These are phyloP conservation scores for Lentinus tigrinus DNA, from an alignment of 768 basidiomycete genomes.

Conservation along the genomic window DNA sequence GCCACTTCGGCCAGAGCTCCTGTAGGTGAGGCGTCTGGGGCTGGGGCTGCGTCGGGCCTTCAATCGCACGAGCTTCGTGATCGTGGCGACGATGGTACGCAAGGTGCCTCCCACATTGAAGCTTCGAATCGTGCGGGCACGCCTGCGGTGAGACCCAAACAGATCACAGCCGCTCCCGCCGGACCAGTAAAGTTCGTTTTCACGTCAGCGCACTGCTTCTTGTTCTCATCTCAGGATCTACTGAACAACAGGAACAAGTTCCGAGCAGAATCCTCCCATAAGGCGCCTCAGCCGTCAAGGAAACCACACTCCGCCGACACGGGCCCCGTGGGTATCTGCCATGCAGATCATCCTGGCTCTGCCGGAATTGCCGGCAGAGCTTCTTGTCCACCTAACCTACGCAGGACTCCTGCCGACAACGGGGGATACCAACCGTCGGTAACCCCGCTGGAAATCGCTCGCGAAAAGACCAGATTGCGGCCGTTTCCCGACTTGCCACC, in stretches of 20 bases:
- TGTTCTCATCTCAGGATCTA: not conserved
- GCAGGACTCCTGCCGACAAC: not conserved
- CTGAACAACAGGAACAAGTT: not conserved
- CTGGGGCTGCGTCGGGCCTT: not conserved
- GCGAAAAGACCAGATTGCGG: not conserved
- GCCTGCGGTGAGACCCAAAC: not conserved
- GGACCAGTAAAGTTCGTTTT: slow-evolving; percentile 11
- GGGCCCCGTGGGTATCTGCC: not conserved
- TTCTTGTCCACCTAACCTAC: not conserved
- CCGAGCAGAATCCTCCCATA: not conserved
- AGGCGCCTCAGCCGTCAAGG: not conserved
- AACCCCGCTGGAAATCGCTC: not conserved
- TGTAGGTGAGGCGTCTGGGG: not conserved
- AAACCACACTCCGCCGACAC: not conserved
- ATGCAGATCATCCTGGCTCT: not conserved
- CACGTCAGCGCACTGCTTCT: slow-evolving; percentile 9
- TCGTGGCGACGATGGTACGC: not conserved
- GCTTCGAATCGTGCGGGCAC: not conserved
- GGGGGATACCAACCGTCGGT: not conserved
- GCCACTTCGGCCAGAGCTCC: not conserved
- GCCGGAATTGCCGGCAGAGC: not conserved
- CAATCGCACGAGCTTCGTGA: not conserved
- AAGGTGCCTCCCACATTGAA: not conserved
- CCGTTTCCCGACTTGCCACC: slow-evolving; percentile 8
- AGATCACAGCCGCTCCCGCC: not conserved